Conservation (phyloP, 2,329 filamentous ascomycete species). For the Fusarium pseudonygamai region DNA sequence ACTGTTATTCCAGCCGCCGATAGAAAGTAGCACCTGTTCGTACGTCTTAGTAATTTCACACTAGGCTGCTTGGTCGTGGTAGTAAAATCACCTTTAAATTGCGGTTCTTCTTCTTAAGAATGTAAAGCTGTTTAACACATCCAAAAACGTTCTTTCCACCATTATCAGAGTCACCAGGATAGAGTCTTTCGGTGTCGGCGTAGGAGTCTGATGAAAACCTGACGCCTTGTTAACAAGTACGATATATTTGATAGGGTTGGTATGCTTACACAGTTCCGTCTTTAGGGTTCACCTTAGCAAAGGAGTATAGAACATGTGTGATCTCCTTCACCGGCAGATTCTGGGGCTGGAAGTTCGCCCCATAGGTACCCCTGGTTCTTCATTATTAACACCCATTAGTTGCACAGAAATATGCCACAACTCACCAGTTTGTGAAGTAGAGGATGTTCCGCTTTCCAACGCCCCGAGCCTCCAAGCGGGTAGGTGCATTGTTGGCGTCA, state of each 20-base stretch:
- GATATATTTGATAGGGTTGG: no score
- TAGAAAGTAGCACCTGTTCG: slow-evolving; percentile 18
- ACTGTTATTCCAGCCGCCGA: slow-evolving; percentile 84
- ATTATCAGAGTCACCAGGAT: slow-evolving; percentile 69
- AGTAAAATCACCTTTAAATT: slow-evolving; percentile 69
- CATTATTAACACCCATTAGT: slow-evolving; percentile 12
- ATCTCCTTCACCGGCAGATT: slow-evolving; percentile 73
- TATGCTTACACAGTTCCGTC: slow-evolving; percentile 59
- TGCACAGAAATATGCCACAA: not conserved
- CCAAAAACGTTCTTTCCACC: slow-evolving; percentile 78
- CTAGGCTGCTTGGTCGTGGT: not conserved
- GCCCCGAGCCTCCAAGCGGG: slow-evolving; percentile 26
- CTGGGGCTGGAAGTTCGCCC: slow-evolving; percentile 75
- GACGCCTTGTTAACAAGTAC: not conserved
- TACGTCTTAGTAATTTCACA: slow-evolving; percentile 16
- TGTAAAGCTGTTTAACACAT: slow-evolving; percentile 78
- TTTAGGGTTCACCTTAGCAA: slow-evolving; percentile 54
- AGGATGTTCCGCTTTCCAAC: slow-evolving; percentile 51
- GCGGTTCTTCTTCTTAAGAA: slow-evolving; percentile 79
- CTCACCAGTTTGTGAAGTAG: slow-evolving; percentile 66
- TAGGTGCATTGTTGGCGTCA: slow-evolving; percentile 5
- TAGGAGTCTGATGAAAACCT: slow-evolving; percentile 41
- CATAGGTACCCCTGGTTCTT: slow-evolving; percentile 72
- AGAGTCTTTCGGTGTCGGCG: slow-evolving; percentile 72
- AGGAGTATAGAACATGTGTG: slow-evolving; percentile 76